Evolutionary conservation across 768 basidiomycete species (phyloP).

Genomic region (Pisolithus orientalis): DNA sequence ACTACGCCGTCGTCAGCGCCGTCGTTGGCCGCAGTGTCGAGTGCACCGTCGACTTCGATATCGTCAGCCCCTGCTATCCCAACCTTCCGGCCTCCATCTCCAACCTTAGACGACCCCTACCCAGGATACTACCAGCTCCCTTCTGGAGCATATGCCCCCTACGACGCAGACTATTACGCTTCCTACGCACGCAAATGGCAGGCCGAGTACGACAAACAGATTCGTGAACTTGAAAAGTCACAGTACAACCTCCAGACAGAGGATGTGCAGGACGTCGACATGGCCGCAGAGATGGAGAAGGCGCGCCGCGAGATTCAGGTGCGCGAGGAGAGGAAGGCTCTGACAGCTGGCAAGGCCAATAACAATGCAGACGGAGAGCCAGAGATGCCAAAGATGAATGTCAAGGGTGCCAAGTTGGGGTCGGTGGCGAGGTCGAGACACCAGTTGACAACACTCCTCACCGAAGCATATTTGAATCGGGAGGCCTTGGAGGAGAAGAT

Average conservation of each 20-base stretch:
- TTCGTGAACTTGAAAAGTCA: constrained; percentile 69
- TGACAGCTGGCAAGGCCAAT: constrained; percentile 55
- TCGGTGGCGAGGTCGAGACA: constrained; percentile 66
- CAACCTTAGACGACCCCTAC: constrained; percentile 68
- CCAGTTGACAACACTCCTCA: constrained; percentile 74
- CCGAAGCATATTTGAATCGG: constrained; percentile 78
- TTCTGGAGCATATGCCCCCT: constrained; percentile 70
- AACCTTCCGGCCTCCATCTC: constrained; percentile 66
- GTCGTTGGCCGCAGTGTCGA: constrained; percentile 1
- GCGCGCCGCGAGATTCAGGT: constrained; percentile 71
- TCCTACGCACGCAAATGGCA: constrained; percentile 71
- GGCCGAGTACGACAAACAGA: constrained; percentile 60
- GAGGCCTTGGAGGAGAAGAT: constrained; percentile 80
- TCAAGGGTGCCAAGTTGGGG: constrained; percentile 70
- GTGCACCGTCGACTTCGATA: constrained; percentile 56
- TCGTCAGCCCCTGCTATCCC: constrained; percentile 59
- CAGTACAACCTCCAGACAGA: constrained; percentile 43
- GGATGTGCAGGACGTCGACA: constrained; percentile 56
- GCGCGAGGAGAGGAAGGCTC: constrained; percentile 67
- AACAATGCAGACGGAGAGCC: constrained; percentile 34
- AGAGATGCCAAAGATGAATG: constrained; percentile 74
- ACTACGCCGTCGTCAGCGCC: constrained; percentile 2
- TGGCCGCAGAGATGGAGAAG: constrained; percentile 69
- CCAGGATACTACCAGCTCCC: constrained; percentile 86
- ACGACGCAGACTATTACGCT: constrained; percentile 65